Percentiles rank a stretch among this genome's conserved stretches.
Conservation (phyloP, 2,329 filamentous ascomycete genomes). For the Xylariales sp. region DNA sequence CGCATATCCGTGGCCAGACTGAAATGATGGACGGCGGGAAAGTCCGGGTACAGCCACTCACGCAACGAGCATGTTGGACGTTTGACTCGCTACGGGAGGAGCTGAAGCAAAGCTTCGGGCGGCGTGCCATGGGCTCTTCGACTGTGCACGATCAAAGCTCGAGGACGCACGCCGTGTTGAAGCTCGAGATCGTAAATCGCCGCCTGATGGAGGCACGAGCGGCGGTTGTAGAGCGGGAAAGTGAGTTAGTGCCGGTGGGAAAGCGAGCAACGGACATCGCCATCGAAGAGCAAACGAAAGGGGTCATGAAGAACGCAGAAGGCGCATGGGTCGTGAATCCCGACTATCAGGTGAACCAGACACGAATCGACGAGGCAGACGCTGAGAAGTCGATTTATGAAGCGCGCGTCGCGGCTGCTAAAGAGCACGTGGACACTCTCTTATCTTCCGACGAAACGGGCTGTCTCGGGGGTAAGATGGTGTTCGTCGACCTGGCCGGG, state of each 20-base stretch:
- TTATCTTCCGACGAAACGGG: not conserved
- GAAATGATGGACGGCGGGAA: not conserved
- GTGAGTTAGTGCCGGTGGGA: not conserved
- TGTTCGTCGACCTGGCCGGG: conserved; percentile 3
- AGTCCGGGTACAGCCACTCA: conserved; percentile 5
- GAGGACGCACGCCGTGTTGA: not conserved
- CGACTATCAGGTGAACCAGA: conserved; percentile 5
- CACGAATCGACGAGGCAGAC: not conserved
- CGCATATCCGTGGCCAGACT: not conserved
- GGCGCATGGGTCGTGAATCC: conserved; percentile 4
- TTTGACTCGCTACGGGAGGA: not conserved
- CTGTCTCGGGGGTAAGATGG: conserved; percentile 12
- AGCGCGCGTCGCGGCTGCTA: not conserved
- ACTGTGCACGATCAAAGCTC: conserved; percentile 9
- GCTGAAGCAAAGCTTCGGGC: not conserved
- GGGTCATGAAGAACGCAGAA: not conserved
- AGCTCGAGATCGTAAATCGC: conserved; percentile 4
- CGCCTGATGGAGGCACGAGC: not conserved
- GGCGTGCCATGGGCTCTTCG: conserved; percentile 1
- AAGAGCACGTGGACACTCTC: not conserved
- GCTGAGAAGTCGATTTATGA: conserved; percentile 1
- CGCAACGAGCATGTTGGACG: conserved; percentile 6
- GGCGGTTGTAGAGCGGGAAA: not conserved
- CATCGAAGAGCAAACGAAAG: conserved; percentile 9
- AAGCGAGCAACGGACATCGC: conserved; percentile 9